Evolutionary conservation across 1,139 yeast genomes (phyloP), one percentile per base, ranked within the genome.

Genomic region (Eremothecium coryli): DNA sequence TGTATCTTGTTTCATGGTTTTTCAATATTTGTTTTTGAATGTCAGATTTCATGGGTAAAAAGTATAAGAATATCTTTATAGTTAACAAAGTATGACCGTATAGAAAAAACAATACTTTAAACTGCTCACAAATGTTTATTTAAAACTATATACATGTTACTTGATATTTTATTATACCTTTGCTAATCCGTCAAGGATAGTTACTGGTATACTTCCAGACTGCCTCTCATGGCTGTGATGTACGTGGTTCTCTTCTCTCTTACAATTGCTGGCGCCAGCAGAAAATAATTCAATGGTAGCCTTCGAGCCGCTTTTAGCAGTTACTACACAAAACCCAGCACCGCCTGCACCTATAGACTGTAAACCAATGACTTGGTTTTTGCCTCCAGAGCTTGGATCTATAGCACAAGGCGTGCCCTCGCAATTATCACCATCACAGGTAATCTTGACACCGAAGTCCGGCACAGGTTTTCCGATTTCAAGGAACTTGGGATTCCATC

Each of bases 401-500:
- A 84, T 82, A 48, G 74, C 80, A 60, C 94, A 84, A 18, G 78
- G 71, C 37, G 71, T 62, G n/a, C 94, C 94, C 42, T 65, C 66
- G 60, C 95, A 85, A 48, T 72, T 64, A 35, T 68, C 73, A 45
- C 76, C 74, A 41, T 75, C 80, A 62, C 95, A 85, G 13, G 74
- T 72, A 44, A 85, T 66, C 56, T 76, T 71, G 45, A 85, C 52
- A 49, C 95, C 95, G 47, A 73, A 85, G 29, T 53, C 55, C 32
- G 95, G 95, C 62, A 76, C 79, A 16, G 78, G 71, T 21, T 68
- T 57, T 3, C 62, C 46, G 4, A 9, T 11, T 14, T 27, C 30
- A 45, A 82, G 58, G 59, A 82, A 81, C 43, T 79, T 72, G 13
- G 95, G 95, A 60, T 85, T 85, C 93, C 94, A 84, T 33, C 93